These are phyloP conservation scores for Malus fusca DNA, from an alignment of 306 rosid species.

Conservation along the genomic window DNA sequence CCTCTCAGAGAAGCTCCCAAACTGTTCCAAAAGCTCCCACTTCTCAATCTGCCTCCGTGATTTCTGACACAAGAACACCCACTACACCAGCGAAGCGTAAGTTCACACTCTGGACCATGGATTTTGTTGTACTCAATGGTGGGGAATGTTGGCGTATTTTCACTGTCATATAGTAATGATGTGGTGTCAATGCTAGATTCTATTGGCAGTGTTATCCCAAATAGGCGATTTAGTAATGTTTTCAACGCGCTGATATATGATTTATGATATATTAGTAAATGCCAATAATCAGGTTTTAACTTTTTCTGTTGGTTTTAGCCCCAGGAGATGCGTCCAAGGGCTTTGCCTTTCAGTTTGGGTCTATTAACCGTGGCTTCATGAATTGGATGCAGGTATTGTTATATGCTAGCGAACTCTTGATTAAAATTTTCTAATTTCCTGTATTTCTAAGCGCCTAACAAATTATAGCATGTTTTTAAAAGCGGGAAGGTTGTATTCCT, in stretches of 20 bases:
- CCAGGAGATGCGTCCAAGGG: slow-evolving; percentile 62
- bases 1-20: slow-evolving; percentile 46
- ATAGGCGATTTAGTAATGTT: too few relatives aligned
- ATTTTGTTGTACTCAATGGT: background rate
- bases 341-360: background rate
- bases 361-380: too few relatives aligned
- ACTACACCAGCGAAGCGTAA: slow-evolving; percentile 57
- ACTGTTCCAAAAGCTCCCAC: slow-evolving; percentile 63
- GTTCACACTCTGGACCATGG: background rate
- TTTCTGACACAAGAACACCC: slow-evolving; percentile 30
- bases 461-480: too few relatives aligned
- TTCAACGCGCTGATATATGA: too few relatives aligned
- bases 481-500: too few relatives aligned
- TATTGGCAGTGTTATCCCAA: background rate
- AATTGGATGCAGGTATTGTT: too few relatives aligned
- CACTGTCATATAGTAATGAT: background rate
- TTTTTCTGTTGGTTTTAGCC: slow-evolving; percentile 18
- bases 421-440: too few relatives aligned
- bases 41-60: slow-evolving; percentile 50
- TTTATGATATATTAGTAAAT: too few relatives aligned
- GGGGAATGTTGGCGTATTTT: background rate
- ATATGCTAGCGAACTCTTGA: too few relatives aligned
- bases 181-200: background rate
- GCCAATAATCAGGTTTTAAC: background rate
- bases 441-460: too few relatives aligned